Evolutionary conservation across 2,329 filamentous ascomycete species (phyloP).

Genomic region (Penicillium sclerotiorum): DNA sequence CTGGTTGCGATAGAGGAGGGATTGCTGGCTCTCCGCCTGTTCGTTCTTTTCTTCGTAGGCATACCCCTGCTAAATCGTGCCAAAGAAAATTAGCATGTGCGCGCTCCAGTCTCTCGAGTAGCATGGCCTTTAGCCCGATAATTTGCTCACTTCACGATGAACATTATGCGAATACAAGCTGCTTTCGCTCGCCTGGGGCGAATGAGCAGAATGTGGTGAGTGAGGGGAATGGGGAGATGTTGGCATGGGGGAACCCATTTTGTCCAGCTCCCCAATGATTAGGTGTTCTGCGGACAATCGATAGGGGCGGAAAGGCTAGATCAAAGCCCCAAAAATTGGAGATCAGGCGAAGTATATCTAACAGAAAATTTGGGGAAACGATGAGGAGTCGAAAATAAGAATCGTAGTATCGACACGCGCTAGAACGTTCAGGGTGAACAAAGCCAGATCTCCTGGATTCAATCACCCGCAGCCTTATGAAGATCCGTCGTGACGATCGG

Average conservation of each 20-base stretch:
- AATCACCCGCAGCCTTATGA: conserved; percentile 4
- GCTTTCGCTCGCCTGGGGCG: conserved; percentile 20
- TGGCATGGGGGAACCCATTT: conserved; percentile 20
- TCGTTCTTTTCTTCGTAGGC: conserved; percentile 28
- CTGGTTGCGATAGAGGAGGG: conserved; percentile 36
- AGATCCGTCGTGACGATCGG: not conserved
- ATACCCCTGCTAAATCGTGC: conserved; percentile 11
- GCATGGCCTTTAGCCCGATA: not conserved
- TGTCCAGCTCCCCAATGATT: conserved; percentile 15
- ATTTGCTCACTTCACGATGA: conserved; percentile 18
- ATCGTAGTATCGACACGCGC: conserved; percentile 1
- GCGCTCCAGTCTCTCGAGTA: not conserved
- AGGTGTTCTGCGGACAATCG: conserved; percentile 2
- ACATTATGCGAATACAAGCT: conserved; percentile 18
- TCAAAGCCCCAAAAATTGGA: not conserved
- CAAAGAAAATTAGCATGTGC: not conserved
- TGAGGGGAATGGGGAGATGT: conserved; percentile 25
- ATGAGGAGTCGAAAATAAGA: not conserved
- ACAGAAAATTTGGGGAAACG: not conserved
- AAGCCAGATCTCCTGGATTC: conserved; percentile 15
- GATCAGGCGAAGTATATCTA: not conserved
- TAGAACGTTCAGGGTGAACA: conserved; percentile 14
- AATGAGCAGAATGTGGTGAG: conserved; percentile 20
- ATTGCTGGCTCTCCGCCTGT: conserved; percentile 26
- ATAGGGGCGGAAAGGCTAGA: not conserved